Evolutionary conservation across 176 grass and related monocot genomes (phyloP), one percentile per base, ranked within the genome.

Genomic region (Urochloa ruziziensis): DNA sequence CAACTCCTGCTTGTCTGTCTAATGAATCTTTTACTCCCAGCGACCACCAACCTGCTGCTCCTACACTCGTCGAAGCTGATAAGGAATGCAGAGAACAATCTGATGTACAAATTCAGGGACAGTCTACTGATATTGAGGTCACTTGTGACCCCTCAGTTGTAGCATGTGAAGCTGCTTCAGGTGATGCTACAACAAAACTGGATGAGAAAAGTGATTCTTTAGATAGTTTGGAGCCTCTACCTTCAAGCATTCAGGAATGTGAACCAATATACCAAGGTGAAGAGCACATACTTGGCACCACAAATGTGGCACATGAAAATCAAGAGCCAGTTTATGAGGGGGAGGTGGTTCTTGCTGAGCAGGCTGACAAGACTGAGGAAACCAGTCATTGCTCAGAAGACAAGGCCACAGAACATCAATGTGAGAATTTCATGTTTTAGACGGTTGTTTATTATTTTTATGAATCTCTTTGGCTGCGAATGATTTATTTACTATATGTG

Each of bases 221-320:
- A 80, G 70, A 88, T 81, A 83, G 39, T 68, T 63, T 84, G 67
- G 78, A 84, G 57, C 60, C 71, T 79, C 54, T 85, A 43, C 67
- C 70, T 66, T 74, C 83, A 49, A 88, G 62, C 56, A 63, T 92
- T 73, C 77, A 87, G 67, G 88, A 70, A 64, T 86, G 58, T 72
- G 97, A 99, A 48, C 89, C 93, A 79, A 92, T 96, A 80, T 94
- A 96, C 82, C 93, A 99, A 94, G 97, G 97, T 83, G 97, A 94
- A 94, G 97, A 96, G 60, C 85, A 90, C 54, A 72, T 92, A 64
- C 83, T 94, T 87, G 86, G 86, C 79, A 86, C 34, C 39, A 69
- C 62, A 77, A 72, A 79, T 74, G 37, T 84, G 46, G 49, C 75
- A 74, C 89, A 80, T 83, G 80, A 81, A 85, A 92, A 82, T 79